Evolutionary conservation across 768 basidiomycete genomes (phyloP).

Genomic region (Tulasnella sp.): DNA sequence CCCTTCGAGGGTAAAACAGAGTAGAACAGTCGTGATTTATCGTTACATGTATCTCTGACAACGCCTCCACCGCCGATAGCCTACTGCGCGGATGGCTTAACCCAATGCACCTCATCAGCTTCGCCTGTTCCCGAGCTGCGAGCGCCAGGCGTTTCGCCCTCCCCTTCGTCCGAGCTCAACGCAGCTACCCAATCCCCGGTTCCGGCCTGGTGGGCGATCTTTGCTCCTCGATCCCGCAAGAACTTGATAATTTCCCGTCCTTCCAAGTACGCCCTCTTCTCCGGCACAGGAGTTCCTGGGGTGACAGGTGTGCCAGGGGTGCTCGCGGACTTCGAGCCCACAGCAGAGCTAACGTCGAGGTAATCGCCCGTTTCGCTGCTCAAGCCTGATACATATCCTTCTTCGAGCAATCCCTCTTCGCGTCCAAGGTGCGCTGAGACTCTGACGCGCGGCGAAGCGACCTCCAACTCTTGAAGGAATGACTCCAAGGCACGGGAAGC

Average conservation of each 20-base stretch:
- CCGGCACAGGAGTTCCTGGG: constrained; percentile 21
- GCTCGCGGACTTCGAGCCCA: constrained; percentile 35
- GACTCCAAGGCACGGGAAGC: constrained; percentile 70
- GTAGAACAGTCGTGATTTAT: neutral
- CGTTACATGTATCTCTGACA: neutral
- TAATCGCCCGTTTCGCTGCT: constrained; percentile 27
- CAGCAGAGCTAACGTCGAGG: constrained; percentile 31
- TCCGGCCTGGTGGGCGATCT: constrained; percentile 52
- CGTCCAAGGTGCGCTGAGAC: constrained; percentile 33
- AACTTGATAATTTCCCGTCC: constrained; percentile 71
- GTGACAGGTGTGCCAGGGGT: constrained; percentile 31
- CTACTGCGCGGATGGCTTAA: constrained; percentile 15
- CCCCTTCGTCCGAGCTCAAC: constrained; percentile 43
- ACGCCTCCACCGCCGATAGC: neutral
- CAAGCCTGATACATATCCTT: constrained; percentile 36
- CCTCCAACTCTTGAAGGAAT: constrained; percentile 61
- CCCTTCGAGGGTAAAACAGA: neutral
- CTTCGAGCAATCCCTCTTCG: constrained; percentile 45
- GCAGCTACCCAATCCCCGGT: constrained; percentile 67
- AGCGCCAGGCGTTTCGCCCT: constrained; percentile 38
- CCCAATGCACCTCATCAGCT: constrained; percentile 24
- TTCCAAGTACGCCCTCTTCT: constrained; percentile 52
- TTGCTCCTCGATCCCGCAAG: constrained; percentile 67
- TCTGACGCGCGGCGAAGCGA: constrained; percentile 19
- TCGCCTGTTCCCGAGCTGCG: constrained; percentile 43